These are phyloP conservation scores for Backusella circina DNA, from an alignment of 192 early-diverging fungal genomes.

Conservation along the genomic window DNA sequence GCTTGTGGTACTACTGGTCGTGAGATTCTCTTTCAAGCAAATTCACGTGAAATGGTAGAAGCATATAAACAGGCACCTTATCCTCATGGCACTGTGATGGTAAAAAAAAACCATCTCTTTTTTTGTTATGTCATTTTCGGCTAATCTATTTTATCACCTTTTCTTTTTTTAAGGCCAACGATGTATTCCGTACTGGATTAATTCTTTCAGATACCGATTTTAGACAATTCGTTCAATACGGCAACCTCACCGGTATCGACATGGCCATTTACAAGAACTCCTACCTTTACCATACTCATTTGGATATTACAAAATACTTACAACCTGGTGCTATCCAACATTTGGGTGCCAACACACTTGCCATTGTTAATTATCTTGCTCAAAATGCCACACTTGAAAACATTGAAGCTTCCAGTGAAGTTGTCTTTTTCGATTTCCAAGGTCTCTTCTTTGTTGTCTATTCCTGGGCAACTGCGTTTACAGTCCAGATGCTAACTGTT, in stretches of 20 bases:
- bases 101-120: slow-evolving; percentile 2
- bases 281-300: slow-evolving; percentile 70
- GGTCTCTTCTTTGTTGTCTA: slow-evolving; percentile 56
- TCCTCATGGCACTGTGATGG: slow-evolving; percentile 66
- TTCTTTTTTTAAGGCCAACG: slow-evolving; percentile 40
- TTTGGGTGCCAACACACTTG: slow-evolving; percentile 65
- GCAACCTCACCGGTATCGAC: slow-evolving; percentile 59
- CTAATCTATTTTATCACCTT: neutral
- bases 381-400: slow-evolving; percentile 40
- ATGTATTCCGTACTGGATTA: slow-evolving; percentile 54
- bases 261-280: slow-evolving; percentile 73
- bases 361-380: slow-evolving; percentile 48
- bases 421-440: slow-evolving; percentile 63
- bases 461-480: slow-evolving; percentile 47
- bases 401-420: slow-evolving; percentile 43
- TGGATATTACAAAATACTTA: slow-evolving; percentile 55
- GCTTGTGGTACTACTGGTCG: slow-evolving; percentile 63
- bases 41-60: slow-evolving; percentile 62
- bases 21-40: slow-evolving; percentile 75
- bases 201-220: slow-evolving; percentile 75
- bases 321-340: slow-evolving; percentile 64
- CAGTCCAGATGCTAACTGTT: slow-evolving; percentile 42
- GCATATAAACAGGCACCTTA: slow-evolving; percentile 58
- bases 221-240: slow-evolving; percentile 70
- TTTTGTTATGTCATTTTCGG: neutral